phyloP scores from a whole-genome alignment of 805 yeast species.

The Suhomyces xylopsoci region DNA sequence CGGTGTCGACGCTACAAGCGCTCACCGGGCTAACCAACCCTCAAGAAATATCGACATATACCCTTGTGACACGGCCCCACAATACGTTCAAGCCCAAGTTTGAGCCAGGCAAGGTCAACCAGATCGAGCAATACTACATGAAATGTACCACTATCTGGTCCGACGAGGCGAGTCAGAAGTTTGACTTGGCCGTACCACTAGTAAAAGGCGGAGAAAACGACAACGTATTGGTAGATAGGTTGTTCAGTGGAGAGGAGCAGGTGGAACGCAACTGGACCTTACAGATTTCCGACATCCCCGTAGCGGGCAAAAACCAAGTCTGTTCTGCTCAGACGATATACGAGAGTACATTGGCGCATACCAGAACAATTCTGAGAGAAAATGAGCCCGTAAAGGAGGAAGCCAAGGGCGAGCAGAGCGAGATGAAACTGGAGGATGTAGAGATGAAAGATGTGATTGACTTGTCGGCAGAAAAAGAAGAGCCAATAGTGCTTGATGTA shows the following conservation, averaged over 20 bases:
- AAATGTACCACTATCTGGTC: constrained; percentile 50
- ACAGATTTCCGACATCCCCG: constrained; percentile 68
- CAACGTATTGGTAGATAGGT: constrained; percentile 24
- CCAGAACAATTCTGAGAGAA: constrained; percentile 37
- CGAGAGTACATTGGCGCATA: constrained; percentile 53
- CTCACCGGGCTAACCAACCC: constrained; percentile 49
- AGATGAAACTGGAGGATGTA: neutral
- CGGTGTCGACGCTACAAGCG: constrained; percentile 48
- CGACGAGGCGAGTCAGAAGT: constrained; percentile 17
- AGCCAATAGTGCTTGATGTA: neutral
- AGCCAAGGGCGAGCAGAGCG: neutral
- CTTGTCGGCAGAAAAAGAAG: neutral
- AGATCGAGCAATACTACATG: constrained; percentile 53
- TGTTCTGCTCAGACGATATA: constrained; percentile 61
- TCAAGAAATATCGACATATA: constrained; percentile 45
- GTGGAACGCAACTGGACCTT: constrained; percentile 51
- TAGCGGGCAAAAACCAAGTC: constrained; percentile 65
- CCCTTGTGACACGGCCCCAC: constrained; percentile 49
- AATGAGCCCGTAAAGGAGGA: neutral
- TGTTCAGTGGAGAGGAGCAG: constrained; percentile 25
- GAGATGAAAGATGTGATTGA: neutral
- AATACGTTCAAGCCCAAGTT: constrained; percentile 51
- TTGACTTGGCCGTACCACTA: constrained; percentile 28
- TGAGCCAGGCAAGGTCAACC: constrained; percentile 55
- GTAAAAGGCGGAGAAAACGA: constrained; percentile 14